Evolutionary conservation across 2,329 filamentous ascomycete species (phyloP).

Genomic region (Penicillium janthinellum): DNA sequence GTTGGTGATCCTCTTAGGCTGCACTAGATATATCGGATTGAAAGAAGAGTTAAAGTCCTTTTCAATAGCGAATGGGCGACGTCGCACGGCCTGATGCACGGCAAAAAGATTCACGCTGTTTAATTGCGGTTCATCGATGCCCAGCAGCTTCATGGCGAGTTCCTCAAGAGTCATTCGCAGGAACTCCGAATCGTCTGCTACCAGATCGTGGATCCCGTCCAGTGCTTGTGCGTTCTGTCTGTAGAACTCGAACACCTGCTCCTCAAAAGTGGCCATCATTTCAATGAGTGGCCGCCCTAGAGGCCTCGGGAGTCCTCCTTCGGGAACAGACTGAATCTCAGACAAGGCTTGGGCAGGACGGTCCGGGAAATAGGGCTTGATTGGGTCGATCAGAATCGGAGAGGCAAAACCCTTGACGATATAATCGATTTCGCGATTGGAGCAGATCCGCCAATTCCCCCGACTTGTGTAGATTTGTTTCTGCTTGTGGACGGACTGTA

Average conservation of each 20-base stretch:
- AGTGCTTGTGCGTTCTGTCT: conserved; percentile 35
- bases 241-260: conserved; percentile 38
- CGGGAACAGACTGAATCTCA: conserved; percentile 39
- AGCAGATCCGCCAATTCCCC: conserved; percentile 47
- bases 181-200: conserved; percentile 42
- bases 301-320: conserved; percentile 46
- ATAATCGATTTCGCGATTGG: conserved; percentile 47
- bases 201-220: conserved; percentile 41
- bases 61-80: conserved; percentile 38
- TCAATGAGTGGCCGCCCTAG: conserved; percentile 39
- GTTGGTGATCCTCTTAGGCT: conserved; percentile 54
- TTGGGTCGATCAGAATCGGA: conserved; percentile 46
- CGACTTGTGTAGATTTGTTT: conserved; percentile 47
- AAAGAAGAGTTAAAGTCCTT: conserved; percentile 38
- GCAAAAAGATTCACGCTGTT: conserved; percentile 37
- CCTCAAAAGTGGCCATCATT: conserved; percentile 38
- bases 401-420: conserved; percentile 53
- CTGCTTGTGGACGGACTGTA: conserved; percentile 44
- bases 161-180: conserved; percentile 40
- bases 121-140: conserved; percentile 32
- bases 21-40: conserved; percentile 49
- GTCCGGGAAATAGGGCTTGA: conserved; percentile 56
- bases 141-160: conserved; percentile 39
- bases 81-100: conserved; percentile 38
- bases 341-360: conserved; percentile 26